A percentile compares a stretch with the other conserved stretches of the same genome.
Evolutionary conservation across 768 basidiomycete genomes (phyloP).

Genomic region (Phylloporus scabripes): DNA sequence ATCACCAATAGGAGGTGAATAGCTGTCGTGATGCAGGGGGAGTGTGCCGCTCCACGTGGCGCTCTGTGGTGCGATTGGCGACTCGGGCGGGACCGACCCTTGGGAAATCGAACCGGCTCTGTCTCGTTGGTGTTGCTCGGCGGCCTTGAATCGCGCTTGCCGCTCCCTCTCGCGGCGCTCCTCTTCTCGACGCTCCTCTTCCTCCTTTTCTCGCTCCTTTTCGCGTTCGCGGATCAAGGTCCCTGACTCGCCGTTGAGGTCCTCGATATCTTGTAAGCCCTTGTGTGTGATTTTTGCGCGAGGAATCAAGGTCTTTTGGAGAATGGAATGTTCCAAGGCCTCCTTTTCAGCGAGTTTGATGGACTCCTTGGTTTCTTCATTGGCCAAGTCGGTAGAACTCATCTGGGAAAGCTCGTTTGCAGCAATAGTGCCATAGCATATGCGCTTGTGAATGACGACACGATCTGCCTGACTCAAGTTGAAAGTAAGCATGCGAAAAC

Average conservation of each 20-base stretch:
- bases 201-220: conserved; percentile 52
- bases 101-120: conserved; percentile 43
- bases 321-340: conserved; percentile 78
- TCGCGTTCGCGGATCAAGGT: conserved; percentile 42
- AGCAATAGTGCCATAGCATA: conserved; percentile 59
- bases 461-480: conserved; percentile 83
- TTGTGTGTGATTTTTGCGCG: conserved; percentile 91
- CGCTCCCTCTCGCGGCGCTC: conserved; percentile 69
- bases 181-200: conserved; percentile 52
- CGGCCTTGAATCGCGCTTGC: conserved; percentile 52
- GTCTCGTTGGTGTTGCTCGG: conserved; percentile 39
- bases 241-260: conserved; percentile 51
- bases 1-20: conserved; percentile 22
- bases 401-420: conserved; percentile 74
- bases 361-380: conserved; percentile 78
- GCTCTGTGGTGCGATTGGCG: conserved; percentile 46
- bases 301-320: conserved; percentile 58
- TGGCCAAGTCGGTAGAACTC: conserved; percentile 85
- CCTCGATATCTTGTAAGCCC: conserved; percentile 87
- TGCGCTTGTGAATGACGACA: conserved; percentile 70
- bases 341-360: conserved; percentile 80
- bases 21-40: conserved; percentile 32
- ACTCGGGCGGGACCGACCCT: conserved; percentile 68
- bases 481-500: conserved; percentile 85
- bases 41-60: conserved; percentile 61